Base-by-base conservation (phyloP, 345 rosid genomes). In the Aethionema arabicum region DNA sequence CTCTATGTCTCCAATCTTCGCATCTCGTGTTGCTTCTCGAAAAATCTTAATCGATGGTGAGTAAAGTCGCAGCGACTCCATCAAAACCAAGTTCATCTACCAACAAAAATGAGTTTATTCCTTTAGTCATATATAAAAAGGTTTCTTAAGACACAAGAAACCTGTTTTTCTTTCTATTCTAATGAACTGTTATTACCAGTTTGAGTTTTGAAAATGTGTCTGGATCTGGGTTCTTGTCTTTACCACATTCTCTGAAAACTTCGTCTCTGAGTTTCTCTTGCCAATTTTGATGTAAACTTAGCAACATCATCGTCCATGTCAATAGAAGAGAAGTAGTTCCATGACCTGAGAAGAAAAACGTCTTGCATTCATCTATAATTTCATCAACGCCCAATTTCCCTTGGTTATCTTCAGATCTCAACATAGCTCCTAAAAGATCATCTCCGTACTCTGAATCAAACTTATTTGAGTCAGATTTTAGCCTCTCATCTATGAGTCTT, bases 61-160 rank as follows among this genome's bases (percentile, higher is more conserved):
- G 43, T 80, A 87, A 6, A 87, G 72, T 67, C 88, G 78, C 69
- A 84, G 49, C 2, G 74, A 29, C 68, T 87, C 90, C 33, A 84
- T 65, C 4, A 84, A 13, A 14, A 84, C 83, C 86, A 80, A 71
- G 45, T 74, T 82, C 58, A 79, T 58, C 90, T 87, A 44, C 1
- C 14, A 15, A 11, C 7, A 4, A 30, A 21, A 33, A 5, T 43
- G 50, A 6, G 10, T 4, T 7, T 6, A 44, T 1, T 44, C 40
- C 2, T 21, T 21, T 21, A 1, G 1, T 21, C 27, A 21, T 21
- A 21, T 21, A 21, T 21, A 21, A 21, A 21, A 21, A 21, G 2
- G 27, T 21, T 21, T 21, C 27, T 21, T 21, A 2, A 21, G 27
- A 21, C 27, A 21, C 35, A 52, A 52, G 49, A 63, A 52, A 31